phyloP scores from a whole-genome alignment of 2,329 filamentous ascomycete species.

The Aspergillus pseudotamarii region DNA sequence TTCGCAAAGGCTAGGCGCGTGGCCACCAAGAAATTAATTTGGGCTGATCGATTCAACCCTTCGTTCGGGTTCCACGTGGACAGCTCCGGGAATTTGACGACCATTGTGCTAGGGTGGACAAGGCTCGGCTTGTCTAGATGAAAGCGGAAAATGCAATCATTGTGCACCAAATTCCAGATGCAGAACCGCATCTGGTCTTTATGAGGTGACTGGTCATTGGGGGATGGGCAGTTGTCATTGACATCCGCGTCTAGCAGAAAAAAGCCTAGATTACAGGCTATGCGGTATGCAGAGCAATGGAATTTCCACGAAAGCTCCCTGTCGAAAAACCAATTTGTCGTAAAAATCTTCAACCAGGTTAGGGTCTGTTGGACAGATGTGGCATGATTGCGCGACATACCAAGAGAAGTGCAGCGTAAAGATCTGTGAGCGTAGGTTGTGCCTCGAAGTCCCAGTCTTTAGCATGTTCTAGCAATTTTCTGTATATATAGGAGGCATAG shows the following conservation, averaged over 20 bases:
- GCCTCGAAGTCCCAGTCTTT: not conserved
- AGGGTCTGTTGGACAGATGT: not conserved
- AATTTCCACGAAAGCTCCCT: not conserved
- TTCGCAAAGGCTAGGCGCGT: not conserved
- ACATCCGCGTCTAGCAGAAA: not conserved
- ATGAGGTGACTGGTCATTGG: not conserved
- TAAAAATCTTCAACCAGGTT: not conserved
- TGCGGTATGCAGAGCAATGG: not conserved
- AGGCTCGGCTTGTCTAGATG: not conserved
- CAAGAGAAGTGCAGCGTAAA: not conserved
- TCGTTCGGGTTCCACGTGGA: not conserved
- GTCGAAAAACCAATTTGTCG: not conserved
- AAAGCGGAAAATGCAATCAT: not conserved
- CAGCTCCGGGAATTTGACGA: not conserved
- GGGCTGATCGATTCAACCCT: not conserved
- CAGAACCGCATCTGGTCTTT: slow-evolving; percentile 1
- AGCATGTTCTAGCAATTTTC: not conserved
- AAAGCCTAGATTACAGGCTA: not conserved
- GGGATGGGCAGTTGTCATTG: not conserved
- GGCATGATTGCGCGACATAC: not conserved
- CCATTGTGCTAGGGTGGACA: not conserved
- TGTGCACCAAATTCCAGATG: not conserved
- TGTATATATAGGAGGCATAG: not conserved
- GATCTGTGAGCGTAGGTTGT: not conserved
- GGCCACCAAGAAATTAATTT: not conserved